Conservation (phyloP, 2,329 filamentous ascomycete species). For the Phialemonium atrogriseum region DNA sequence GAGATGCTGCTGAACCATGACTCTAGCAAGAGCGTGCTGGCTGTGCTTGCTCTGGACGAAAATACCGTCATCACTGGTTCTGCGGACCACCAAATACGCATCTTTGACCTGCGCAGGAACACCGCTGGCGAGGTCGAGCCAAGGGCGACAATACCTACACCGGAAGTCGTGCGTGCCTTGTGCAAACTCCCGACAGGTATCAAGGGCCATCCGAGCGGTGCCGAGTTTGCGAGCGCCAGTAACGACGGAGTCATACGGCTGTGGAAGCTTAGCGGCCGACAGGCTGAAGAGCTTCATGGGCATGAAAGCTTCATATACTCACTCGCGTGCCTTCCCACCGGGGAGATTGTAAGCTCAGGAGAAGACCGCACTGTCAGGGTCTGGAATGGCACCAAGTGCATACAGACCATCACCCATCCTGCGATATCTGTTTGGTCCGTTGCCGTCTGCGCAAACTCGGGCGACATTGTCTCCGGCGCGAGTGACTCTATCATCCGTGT, state of each 20-base stretch:
- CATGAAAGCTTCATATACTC: conserved; percentile 96
- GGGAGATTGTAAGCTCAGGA: conserved; percentile 82
- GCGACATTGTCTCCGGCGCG: conserved; percentile 88
- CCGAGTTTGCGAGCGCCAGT: conserved; percentile 88
- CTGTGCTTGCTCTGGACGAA: conserved; percentile 75
- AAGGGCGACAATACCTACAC: conserved; percentile 50
- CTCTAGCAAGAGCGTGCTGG: conserved; percentile 63
- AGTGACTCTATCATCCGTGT: conserved; percentile 82
- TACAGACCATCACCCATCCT: conserved; percentile 94
- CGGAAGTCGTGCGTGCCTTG: conserved; percentile 81
- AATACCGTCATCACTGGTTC: conserved; percentile 82
- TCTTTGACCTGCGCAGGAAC: conserved; percentile 64
- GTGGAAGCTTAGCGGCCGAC: conserved; percentile 73
- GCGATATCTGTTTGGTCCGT: conserved; percentile 96
- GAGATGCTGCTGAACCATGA: conserved; percentile 67
- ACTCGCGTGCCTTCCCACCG: conserved; percentile 66
- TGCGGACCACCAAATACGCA: conserved; percentile 80
- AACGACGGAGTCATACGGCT: conserved; percentile 86
- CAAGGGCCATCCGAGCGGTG: conserved; percentile 64
- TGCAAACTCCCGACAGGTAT: conserved; percentile 58
- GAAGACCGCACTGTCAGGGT: conserved; percentile 91
- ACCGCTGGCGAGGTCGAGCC: conserved; percentile 47
- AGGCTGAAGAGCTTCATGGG: conserved; percentile 70
- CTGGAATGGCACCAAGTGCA: conserved; percentile 74
- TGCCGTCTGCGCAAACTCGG: conserved; percentile 70